A percentile compares a stretch with the other conserved stretches of the same genome.
Conservation (phyloP, 148 eudicot species). For the Camellia japonica region DNA sequence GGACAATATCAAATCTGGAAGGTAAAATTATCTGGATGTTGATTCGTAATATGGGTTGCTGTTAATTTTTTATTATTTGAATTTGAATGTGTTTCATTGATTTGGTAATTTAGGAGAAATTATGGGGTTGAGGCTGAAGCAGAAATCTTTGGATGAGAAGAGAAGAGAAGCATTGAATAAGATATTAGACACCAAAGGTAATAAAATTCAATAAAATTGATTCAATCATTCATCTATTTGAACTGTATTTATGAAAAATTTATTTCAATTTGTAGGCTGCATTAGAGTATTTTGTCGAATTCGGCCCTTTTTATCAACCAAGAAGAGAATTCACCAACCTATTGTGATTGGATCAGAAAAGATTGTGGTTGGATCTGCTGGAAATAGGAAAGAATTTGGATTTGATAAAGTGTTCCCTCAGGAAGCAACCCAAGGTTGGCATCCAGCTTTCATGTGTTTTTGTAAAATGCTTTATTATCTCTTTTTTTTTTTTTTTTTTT, state of each 20-base stretch:
- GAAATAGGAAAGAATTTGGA: constrained; percentile 56
- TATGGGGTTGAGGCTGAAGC: constrained; percentile 39
- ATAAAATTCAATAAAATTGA: not conserved
- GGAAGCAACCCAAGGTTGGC: constrained; percentile 61
- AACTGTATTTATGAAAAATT: constrained; percentile 2
- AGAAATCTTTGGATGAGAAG: constrained; percentile 42
- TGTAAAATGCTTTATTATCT: not conserved
- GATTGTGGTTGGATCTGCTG: constrained; percentile 55
- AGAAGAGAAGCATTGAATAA: constrained; percentile 59
- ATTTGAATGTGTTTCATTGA: not conserved
- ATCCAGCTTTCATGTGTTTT: not conserved
- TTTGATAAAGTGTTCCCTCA: constrained; percentile 64
- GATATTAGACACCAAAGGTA: constrained; percentile 70
- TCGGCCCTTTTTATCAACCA: constrained; percentile 39
- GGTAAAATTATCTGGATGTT: constrained; percentile 26
- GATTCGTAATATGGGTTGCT: not conserved
- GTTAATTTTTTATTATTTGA: not conserved
- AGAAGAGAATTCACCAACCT: constrained; percentile 38
- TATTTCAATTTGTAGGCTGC: constrained; percentile 40
- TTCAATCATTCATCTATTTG: not conserved
- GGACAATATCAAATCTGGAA: constrained; percentile 39
- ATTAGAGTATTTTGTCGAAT: constrained; percentile 70
- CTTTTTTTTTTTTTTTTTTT: not conserved
- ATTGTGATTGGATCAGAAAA: constrained; percentile 45
- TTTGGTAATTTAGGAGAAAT: constrained; percentile 50